phyloP scores from a whole-genome alignment of 441 rosid genomes.

The Gossypium aridum region DNA sequence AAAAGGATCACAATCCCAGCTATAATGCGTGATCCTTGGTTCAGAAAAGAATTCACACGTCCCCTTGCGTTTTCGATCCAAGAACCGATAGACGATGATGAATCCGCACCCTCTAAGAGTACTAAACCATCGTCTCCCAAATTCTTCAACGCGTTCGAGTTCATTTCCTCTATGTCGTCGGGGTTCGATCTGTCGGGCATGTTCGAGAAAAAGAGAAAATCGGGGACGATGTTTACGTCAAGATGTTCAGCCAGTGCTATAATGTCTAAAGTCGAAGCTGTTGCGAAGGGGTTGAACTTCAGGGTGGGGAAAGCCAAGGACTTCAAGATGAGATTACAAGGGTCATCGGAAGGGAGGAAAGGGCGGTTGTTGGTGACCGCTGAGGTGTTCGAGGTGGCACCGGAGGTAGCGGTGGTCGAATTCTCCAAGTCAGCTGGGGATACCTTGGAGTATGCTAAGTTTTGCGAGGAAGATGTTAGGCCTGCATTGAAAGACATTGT shows the following conservation, averaged over 20 bases:
- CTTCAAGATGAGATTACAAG: conserved; percentile 52
- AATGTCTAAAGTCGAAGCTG: conserved; percentile 43
- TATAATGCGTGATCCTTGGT: conserved; percentile 60
- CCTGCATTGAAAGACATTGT: conserved; percentile 84
- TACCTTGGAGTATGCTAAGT: conserved; percentile 61
- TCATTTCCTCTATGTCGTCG: conserved; percentile 81
- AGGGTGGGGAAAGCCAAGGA: conserved; percentile 41
- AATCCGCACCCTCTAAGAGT: not conserved
- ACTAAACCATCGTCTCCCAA: conserved; percentile 45
- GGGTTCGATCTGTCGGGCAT: conserved; percentile 71
- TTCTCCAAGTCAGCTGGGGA: conserved; percentile 75
- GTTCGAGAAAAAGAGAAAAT: conserved; percentile 51
- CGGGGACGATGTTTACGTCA: conserved; percentile 62
- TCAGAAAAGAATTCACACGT: conserved; percentile 35
- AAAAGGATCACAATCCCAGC: conserved; percentile 52
- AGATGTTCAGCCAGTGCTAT: conserved; percentile 43
- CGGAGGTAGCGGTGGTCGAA: conserved; percentile 77
- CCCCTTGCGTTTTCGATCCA: conserved; percentile 28
- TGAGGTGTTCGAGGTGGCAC: conserved; percentile 83
- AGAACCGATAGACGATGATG: conserved; percentile 20
- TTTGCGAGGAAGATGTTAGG: conserved; percentile 71
- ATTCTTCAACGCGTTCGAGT: conserved; percentile 71
- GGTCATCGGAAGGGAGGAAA: conserved; percentile 66
- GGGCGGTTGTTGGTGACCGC: conserved; percentile 64
- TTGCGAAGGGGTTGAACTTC: conserved; percentile 49